These are phyloP conservation scores for Suhomyces prunicola DNA, from an alignment of 805 yeast genomes.

Conservation along the genomic window DNA sequence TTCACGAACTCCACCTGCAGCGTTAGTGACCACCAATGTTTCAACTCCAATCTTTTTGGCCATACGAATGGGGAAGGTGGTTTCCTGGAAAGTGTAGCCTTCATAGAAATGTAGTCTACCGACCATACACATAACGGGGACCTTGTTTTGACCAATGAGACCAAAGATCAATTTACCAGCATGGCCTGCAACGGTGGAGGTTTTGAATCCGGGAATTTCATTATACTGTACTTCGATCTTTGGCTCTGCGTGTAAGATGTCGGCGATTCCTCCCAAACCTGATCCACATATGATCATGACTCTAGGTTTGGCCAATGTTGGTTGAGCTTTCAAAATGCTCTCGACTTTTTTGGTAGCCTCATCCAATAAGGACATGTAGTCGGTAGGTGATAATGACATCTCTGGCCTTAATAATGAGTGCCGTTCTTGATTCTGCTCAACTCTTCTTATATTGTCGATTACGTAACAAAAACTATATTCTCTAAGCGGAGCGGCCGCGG, in stretches of 20 bases:
- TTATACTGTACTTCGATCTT: conserved; percentile 56
- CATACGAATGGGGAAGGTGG: conserved; percentile 83
- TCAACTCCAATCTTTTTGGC: conserved; percentile 61
- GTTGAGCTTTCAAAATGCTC: conserved; percentile 8
- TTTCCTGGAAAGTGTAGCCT: conserved; percentile 78
- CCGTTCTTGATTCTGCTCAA: not conserved
- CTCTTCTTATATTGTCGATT: not conserved
- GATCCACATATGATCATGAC: conserved; percentile 89
- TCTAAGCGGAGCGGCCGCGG: not conserved
- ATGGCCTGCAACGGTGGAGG: conserved; percentile 88
- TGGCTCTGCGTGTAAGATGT: conserved; percentile 40
- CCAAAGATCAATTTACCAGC: conserved; percentile 83
- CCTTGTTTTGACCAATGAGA: conserved; percentile 57
- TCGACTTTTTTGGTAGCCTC: conserved; percentile 18
- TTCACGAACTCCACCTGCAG: conserved; percentile 86
- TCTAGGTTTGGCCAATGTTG: conserved; percentile 43
- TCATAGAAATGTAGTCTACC: conserved; percentile 93
- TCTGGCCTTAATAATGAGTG: not conserved
- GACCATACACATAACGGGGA: conserved; percentile 88
- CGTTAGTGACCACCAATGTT: conserved; percentile 82
- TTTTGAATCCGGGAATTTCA: conserved; percentile 75
- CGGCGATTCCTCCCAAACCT: conserved; percentile 85
- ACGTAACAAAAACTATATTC: not conserved
- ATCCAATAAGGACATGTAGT: conserved; percentile 16
- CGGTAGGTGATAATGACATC: conserved; percentile 11